Evolutionary conservation across 495 filamentous ascomycete genomes (phyloP), one percentile per base, ranked within the genome.

Genomic region (Hypoxylon subgilvum): DNA sequence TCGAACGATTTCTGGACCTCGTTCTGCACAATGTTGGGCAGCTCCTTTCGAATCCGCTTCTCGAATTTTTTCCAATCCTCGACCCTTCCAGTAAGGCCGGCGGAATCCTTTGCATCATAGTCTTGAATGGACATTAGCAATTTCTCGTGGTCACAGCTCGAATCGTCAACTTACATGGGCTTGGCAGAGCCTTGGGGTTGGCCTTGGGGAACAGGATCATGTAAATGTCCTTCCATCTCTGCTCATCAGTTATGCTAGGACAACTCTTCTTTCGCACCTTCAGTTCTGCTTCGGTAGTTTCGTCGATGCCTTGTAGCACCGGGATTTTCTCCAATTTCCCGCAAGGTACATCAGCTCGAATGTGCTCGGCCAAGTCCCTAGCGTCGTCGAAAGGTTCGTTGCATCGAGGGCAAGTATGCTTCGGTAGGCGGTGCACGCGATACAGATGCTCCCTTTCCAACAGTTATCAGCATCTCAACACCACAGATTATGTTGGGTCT

Each of bases 171-270:
- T 56, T 56, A 77, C 74, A 76, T 31, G 75, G 72, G 6, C 65
- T 71, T 7, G 75, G 75, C 22, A 74, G 62, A 0, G 71, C 64
- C 7, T 63, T 61, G 2, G 28, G 45, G 13, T 75, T 72, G 14
- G 71, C 73, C n/a, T 67, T 66, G 0, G 75, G 75, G 43, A 78
- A 78, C 0, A 78, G 47, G 22, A 76, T 71, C 36, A 59, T 57
- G 51, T 78, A 78, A 3, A 76, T 76, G 12, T 78, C 74, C 19
- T 52, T 65, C 75, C 75, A 78, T 38, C 74, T 73, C 44, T 78
- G 74, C 39, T 72, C 71, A 31, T 78, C 75, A 2, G 72, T 76
- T 61, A 72, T 72, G 41, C 72, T 66, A 0, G 66, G 65, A 13
- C 72, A 65, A 6, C 60, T 67, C 66, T 70, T 76, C 32, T 73